Base-by-base conservation (phyloP, 1,284 basidiomycete genomes). In the Malassezia vespertilionis region DNA sequence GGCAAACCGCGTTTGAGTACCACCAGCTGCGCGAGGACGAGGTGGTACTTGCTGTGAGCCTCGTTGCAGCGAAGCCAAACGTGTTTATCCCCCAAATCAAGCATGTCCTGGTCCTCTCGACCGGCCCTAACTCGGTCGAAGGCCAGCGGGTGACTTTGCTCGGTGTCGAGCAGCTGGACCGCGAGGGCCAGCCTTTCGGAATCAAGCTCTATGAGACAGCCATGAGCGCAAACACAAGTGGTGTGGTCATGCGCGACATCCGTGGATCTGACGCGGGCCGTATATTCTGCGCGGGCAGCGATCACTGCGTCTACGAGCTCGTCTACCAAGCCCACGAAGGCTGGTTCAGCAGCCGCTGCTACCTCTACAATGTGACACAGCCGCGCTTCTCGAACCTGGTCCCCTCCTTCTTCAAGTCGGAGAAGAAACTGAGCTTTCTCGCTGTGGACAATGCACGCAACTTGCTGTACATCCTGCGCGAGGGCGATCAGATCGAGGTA, bases 61-160 rank as follows among this genome's bases (percentile, higher is more conserved):
- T 73, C 7, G 68, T 70, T 5, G 57, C 55, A 33, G 71, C 69
- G 6, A 63, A 63, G 39, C 52, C 65, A 21, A 77, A 75, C 47
- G 83, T 97, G 26, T 96, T 97, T 70, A 82, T 96, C 58, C 87
- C 95, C 64, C 82, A 87, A 61, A 95, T 97, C 65, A 80, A 82
- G 6, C 81, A 82, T 56, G 74, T 99, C 21, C 81, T 97, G 56
- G 83, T 96, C 53, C 81, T 99, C 60, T 88, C 86, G 63, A 93
- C 90, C 0, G 61, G 58, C 18, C 34, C 49, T 2, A 61, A 50
- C 5, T 37, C 56, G 18, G 46, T 47, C 6, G 57, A 59, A 22
- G 81, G 83, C 9, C 74, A 84, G 26, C 82, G 82, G 17, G 79
- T 91, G 26, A 78, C 86, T 42, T 79, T 99, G 34, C 79, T 97